These are phyloP conservation scores for Hirsutella minnesotensis DNA, from an alignment of 2,329 filamentous ascomycete species.

Conservation along the genomic window DNA sequence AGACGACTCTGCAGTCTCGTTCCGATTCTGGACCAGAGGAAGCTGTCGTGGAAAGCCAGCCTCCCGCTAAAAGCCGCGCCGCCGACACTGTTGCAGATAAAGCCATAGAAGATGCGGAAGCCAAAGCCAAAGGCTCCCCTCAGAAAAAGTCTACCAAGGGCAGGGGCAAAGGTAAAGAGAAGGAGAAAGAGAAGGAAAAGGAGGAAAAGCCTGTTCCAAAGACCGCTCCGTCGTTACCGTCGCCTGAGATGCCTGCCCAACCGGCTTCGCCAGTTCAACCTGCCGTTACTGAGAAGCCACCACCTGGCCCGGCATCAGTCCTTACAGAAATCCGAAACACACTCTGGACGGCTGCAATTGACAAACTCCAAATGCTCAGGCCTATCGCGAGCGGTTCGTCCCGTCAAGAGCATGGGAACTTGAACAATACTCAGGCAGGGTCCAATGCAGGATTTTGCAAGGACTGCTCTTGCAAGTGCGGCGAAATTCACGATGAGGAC, in stretches of 20 bases:
- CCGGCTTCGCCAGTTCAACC: slow-evolving; percentile 6
- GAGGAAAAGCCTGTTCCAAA: not conserved
- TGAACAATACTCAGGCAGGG: slow-evolving; percentile 7
- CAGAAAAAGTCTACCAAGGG: slow-evolving; percentile 19
- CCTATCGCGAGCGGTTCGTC: slow-evolving; percentile 19
- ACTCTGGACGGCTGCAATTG: slow-evolving; percentile 19
- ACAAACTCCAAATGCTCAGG: slow-evolving; percentile 25
- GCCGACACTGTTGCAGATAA: slow-evolving; percentile 4
- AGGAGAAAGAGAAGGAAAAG: slow-evolving; percentile 4
- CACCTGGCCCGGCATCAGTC: slow-evolving; percentile 19
- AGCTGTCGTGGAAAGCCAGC: not conserved
- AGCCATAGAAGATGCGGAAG: slow-evolving; percentile 9
- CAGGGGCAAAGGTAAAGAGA: slow-evolving; percentile 15
- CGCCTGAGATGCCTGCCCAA: slow-evolving; percentile 8
- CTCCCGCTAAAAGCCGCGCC: not conserved
- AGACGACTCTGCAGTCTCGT: slow-evolving; percentile 8
- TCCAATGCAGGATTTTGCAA: slow-evolving; percentile 21
- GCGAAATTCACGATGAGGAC: slow-evolving; percentile 35
- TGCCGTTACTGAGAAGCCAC: slow-evolving; percentile 16
- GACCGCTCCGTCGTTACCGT: slow-evolving; percentile 3
- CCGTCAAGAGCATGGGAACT: slow-evolving; percentile 13
- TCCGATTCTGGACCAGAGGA: slow-evolving; percentile 6
- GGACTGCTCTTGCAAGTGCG: slow-evolving; percentile 25
- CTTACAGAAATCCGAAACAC: slow-evolving; percentile 22
- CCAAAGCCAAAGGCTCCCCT: slow-evolving; percentile 15